Base-by-base conservation (phyloP, 2,329 filamentous ascomycete genomes). In the Penicillium sp. region DNA sequence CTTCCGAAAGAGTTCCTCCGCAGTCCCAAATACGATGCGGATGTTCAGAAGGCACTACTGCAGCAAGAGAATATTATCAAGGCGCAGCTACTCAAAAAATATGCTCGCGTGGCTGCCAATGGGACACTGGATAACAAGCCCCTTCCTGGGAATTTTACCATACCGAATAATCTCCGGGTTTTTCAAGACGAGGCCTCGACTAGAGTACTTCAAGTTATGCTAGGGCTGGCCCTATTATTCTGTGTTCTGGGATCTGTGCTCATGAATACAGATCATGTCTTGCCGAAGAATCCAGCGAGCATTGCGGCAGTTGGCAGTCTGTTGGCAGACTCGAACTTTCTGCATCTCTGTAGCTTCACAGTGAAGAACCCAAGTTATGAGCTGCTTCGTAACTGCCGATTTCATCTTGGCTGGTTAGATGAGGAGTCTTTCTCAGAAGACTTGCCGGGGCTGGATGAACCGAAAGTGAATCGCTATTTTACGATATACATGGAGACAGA, bases 221-320 rank as follows among this genome's bases (percentile, higher is more conserved):
- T 44, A 21, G 40, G 40, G 8, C n/a, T 44, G 23, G 18, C 24
- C 3, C 40, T 44, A 3, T 2, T 44, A 21, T 16, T 48, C 7
- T 14, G 29, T 14, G 21, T 45, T 40, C 9, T 45, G 16, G 48
- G 48, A n/a, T 45, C 48, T 2, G 24, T 44, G 16, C 40, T 45
- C 21, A 34, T 51, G 14, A 45, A 51, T 34, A 51, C 40, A 26
- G 48, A 51, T 11, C 28, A 37, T 37, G 21, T 51, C 11, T 31
- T 51, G n/a, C 48, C 48, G 13, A 51, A 51, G 24, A 45, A n/a
- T 16, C 48, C 40, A 31, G 13, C 13, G 14, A 45, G 40, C 14
- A 51, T 51, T 36, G 48, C 48, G 5, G 48, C 48, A 11, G 40
- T 45, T 29, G 40, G 37, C 4, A 51, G 48, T 24, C 16, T 51